Conservation (phyloP, 306 rosid species). For the Acacia melanoxylon region DNA sequence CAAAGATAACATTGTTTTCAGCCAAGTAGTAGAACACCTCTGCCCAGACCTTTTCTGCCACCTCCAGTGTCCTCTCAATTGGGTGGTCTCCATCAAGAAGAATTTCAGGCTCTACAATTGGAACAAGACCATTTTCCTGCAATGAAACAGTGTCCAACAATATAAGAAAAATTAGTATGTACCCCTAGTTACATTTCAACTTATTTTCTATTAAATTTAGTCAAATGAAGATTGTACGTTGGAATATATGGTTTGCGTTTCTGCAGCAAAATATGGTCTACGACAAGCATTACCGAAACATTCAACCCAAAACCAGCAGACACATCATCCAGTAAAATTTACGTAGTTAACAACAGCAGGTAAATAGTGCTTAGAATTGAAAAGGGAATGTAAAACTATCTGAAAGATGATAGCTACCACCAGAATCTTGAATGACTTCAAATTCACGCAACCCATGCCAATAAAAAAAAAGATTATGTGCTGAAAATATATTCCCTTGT, state of each 20-base stretch:
- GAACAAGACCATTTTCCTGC: conserved; percentile 99
- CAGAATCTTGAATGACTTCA: neutral
- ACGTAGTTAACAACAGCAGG: neutral
- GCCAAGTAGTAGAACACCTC: conserved; percentile 97
- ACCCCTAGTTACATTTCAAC: neutral
- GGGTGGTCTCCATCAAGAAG: conserved; percentile 99
- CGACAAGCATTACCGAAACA: neutral
- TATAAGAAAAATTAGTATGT: neutral
- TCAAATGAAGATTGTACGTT: neutral
- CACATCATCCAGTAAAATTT: neutral
- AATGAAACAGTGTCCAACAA: conserved; percentile 17
- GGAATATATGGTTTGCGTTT: neutral
- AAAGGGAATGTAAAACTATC: neutral
- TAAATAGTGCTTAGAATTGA: neutral
- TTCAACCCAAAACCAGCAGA: neutral
- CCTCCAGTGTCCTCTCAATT: conserved; percentile 90
- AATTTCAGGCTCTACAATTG: conserved; percentile 98
- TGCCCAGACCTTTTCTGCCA: conserved; percentile 98
- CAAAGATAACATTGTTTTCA: conserved; percentile 83
- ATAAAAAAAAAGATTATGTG: neutral
- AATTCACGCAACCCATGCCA: conserved; percentile 7
- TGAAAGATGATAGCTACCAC: neutral
- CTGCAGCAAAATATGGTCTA: neutral
- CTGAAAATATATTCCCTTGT: neutral
- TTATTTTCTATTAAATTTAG: neutral